These are phyloP conservation scores for Aschersonia sp. DNA, from an alignment of 2,329 filamentous ascomycete genomes.

Conservation along the genomic window DNA sequence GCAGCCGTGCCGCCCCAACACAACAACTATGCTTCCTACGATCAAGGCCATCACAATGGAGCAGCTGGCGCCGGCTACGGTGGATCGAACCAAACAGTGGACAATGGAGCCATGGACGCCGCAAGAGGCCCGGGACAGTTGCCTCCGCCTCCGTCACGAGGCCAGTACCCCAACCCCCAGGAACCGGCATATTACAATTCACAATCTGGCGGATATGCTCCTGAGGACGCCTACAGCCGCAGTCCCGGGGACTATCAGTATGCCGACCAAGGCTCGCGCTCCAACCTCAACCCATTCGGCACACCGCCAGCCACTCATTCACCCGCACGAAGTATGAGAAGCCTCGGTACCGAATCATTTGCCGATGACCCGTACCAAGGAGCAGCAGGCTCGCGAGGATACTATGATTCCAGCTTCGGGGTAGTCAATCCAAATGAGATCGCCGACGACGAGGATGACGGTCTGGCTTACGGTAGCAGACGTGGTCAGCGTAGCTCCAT, in stretches of 20 bases:
- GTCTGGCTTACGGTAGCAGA: constrained; percentile 39
- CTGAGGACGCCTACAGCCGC: constrained; percentile 1
- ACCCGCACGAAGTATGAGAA: constrained; percentile 34
- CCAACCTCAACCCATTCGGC: constrained; percentile 25
- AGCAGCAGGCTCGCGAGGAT: constrained; percentile 8
- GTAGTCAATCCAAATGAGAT: constrained; percentile 67
- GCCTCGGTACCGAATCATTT: constrained; percentile 30
- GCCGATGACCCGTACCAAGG: constrained; percentile 54
- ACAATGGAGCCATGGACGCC: constrained; percentile 51
- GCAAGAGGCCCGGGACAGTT: constrained; percentile 27
- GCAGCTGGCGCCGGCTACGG: constrained; percentile 8
- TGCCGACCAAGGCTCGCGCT: constrained; percentile 24
- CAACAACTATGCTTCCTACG: constrained; percentile 11
- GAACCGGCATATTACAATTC: constrained; percentile 7
- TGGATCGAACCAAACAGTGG: constrained; percentile 43
- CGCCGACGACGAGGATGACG: constrained; percentile 79
- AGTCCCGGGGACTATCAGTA: constrained; percentile 4
- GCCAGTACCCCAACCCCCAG: constrained; percentile 10
- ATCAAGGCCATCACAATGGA: constrained; percentile 2
- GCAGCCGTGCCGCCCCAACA: constrained; percentile 5
- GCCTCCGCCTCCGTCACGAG: constrained; percentile 22
- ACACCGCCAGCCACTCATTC: constrained; percentile 20
- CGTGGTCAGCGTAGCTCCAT: constrained; percentile 38
- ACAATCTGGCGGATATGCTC: constrained; percentile 9
- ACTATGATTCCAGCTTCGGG: constrained; percentile 34